Base-by-base conservation (phyloP, 2,329 filamentous ascomycete genomes). In the Penicillium corylophilum region DNA sequence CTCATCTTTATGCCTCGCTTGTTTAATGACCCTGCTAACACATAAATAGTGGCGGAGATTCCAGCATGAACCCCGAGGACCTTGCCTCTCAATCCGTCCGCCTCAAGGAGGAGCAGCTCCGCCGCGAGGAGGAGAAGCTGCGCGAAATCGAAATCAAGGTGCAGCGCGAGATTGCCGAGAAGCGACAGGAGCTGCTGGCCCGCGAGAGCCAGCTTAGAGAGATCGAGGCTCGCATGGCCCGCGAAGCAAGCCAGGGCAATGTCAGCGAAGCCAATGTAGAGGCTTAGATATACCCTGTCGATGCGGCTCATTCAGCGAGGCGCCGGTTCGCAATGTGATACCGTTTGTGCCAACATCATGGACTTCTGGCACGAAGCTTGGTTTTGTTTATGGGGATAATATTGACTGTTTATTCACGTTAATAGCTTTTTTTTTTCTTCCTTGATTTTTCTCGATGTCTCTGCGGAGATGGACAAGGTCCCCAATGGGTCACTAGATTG, bases 91-190 rank as follows among this genome's bases (percentile, higher is more conserved):
- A 99, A 77, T 97, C 92, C 33, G 94, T 99, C 59, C 91, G 94
- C 61, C 87, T 99, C 74, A 99, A 99, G 90, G 94, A 99, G 76
- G 94, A 99, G 78, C 94, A 99, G 77, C 89, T 99, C 65, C 90
- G 94, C 71, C 91, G 94, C 69, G 94, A 99, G 77, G 94, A 99
- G 80, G 94, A 99, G 88, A 99, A 99, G 82, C 87, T 99, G 60
- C 90, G 94, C 75, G 94, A 99, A 80, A 97, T 99, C 73, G 94
- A 99, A 74, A 82, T 96, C 80, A 99, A 99, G 87, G 94, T 99
- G 59, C 94, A 99, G 80, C 90, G 94, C 72, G 94, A 99, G 78
- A 99, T 99, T 81, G 96, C 96, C 79, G 94, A 97, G 84, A 99
- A 99, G 85, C 87, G 94, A 79, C 94, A 99, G 79, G 94, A 99